These are phyloP conservation scores for Phytophthora lateralis DNA, from an alignment of 352 stramenopile genomes.

Conservation along the genomic window DNA sequence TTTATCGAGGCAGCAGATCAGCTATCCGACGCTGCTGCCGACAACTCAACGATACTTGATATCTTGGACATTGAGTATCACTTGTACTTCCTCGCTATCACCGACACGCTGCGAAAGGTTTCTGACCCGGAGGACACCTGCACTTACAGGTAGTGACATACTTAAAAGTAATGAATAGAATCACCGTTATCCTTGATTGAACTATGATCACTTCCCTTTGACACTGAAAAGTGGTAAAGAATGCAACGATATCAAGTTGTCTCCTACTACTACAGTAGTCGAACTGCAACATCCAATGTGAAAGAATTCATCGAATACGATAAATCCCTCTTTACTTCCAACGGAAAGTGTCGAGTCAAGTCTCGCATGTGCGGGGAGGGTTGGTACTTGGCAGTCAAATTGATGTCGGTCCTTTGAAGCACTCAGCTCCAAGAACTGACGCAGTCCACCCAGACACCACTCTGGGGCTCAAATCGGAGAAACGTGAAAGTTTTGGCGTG, in stretches of 20 bases:
- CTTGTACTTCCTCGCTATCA: constrained; percentile 16
- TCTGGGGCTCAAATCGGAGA: constrained; percentile 7
- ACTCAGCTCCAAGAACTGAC: neutral
- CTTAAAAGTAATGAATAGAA: neutral
- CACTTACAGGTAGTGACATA: constrained; percentile 1
- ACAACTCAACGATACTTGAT: constrained; percentile 36
- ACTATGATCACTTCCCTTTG: neutral
- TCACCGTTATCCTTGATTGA: neutral
- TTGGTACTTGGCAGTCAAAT: constrained; percentile 1
- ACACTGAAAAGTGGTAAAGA: too few species aligned
- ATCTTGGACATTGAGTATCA: constrained; percentile 16
- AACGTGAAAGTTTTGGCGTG: neutral
- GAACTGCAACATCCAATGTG: too few species aligned
- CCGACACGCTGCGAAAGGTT: constrained; percentile 17
- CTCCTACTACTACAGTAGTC: too few species aligned
- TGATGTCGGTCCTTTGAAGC: constrained; percentile 12
- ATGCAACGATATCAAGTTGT: too few species aligned
- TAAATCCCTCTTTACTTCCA: neutral
- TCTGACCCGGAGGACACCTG: constrained; percentile 27
- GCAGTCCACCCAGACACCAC: constrained; percentile 2
- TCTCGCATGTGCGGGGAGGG: neutral
- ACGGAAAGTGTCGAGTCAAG: neutral
- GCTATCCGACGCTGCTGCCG: constrained; percentile 31
- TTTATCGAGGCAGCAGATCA: constrained; percentile 50
- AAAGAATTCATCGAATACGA: neutral